Percentiles rank a stretch among this genome's conserved stretches.
phyloP scores from a whole-genome alignment of 2,329 filamentous ascomycete species.

The Cladosporium sp. region DNA sequence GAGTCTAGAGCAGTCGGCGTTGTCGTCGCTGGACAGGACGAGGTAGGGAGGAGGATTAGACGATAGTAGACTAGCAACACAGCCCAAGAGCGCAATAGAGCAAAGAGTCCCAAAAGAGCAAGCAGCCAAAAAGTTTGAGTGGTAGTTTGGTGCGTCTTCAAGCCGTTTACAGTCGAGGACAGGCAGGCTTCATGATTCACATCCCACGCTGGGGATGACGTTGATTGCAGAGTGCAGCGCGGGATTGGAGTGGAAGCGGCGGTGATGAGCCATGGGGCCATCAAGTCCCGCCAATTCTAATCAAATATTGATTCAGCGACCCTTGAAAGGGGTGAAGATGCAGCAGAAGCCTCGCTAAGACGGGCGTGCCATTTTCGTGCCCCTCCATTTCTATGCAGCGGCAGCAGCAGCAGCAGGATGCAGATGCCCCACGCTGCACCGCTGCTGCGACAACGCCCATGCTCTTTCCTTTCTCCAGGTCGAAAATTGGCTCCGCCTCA shows the following conservation, averaged over 20 bases:
- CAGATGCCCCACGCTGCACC: background rate
- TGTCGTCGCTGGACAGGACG: background rate
- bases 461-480: background rate
- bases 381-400: background rate
- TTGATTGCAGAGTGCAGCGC: background rate
- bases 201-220: background rate
- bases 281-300: background rate
- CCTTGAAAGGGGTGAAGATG: background rate
- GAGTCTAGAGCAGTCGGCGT: conserved; percentile 1
- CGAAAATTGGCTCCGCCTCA: conserved; percentile 8
- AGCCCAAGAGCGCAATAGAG: background rate
- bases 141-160: background rate
- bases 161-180: background rate
- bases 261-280: background rate
- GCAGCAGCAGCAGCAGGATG: background rate
- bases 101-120: background rate
- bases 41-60: background rate
- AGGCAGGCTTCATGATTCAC: background rate
- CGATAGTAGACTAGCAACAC: background rate
- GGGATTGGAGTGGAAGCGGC: background rate
- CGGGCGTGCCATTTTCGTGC: background rate
- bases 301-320: background rate
- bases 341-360: background rate
- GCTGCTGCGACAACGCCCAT: background rate
- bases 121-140: background rate